Base-by-base conservation (phyloP, 352 stramenopile species). In the Phytophthora melonis region DNA sequence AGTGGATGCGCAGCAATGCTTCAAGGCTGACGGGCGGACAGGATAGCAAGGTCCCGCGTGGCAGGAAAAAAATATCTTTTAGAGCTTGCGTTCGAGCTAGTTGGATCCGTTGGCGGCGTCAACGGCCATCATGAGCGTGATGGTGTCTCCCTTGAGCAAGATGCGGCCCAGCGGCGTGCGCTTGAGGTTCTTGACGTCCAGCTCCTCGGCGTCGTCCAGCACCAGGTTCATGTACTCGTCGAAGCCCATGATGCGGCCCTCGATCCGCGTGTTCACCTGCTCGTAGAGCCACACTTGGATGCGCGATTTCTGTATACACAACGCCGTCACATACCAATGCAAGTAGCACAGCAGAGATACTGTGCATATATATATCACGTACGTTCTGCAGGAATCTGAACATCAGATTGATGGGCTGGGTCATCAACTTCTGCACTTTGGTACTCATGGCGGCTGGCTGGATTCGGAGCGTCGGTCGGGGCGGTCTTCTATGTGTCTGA, bases 211-310 rank as follows among this genome's bases (percentile, higher is more conserved):
- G 78, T 99, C 95, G 78, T 99, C 98, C 72, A 99, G 88, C 41
- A 99, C 97, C 50, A 99, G 88, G 87, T 99, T 99, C 98, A 99
- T 99, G 89, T 99, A 99, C 83, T 99, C 97, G 80, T 99, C 97
- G 78, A 99, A 98, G 54, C 97, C 96, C 87, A 97, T 99, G 81
- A 99, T 99, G 59, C 98, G 95, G n/a, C 98, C 98, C 82, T 99
- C 98, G 66, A 99, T 99, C 67, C 97, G 83, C 80, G 98, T 99
- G 77, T 95, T 97, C 50, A 98, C 97, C 81, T 99, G 97, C 85
- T 99, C 98, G 79, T 99, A 99, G n/a, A 99, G 82, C 98, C 98
- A 99, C 74, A 99, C 97, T 81, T 99, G 96, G 50, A 99, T 97
- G 57, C 97, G 85, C 27, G 92, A 97, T 96, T 99, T 99, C 89